A percentile compares a stretch with the other conserved stretches of the same genome.
phyloP scores from a whole-genome alignment of 208 protist genomes.

The Jaenimonas drosophilae region DNA sequence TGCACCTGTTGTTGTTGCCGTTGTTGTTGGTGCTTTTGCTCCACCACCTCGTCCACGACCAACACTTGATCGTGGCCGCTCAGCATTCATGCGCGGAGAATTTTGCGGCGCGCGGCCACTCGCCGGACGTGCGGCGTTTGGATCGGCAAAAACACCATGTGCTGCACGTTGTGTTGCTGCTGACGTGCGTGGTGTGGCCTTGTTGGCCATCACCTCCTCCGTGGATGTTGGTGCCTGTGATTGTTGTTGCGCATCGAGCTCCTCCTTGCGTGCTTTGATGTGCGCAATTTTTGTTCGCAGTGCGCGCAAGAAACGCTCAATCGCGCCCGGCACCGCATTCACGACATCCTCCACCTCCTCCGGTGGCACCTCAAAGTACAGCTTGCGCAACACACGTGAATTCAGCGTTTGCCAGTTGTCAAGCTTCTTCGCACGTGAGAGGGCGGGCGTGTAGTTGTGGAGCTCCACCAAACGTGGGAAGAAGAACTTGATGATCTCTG shows the following conservation, averaged over 20 bases:
- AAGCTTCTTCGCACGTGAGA: constrained; percentile 84
- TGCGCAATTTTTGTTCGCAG: constrained; percentile 85
- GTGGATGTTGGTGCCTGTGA: no score
- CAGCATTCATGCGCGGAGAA: no score
- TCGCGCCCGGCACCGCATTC: constrained; percentile 80
- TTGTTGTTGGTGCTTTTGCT: background rate
- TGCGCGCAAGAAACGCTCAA: constrained; percentile 91
- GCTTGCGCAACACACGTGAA: constrained; percentile 89
- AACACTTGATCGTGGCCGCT: no score
- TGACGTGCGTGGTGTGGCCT: no score
- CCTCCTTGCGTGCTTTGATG: constrained; percentile 52
- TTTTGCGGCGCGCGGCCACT: background rate
- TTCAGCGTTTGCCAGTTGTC: constrained; percentile 97
- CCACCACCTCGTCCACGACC: no score
- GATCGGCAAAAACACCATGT: background rate
- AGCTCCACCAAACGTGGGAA: constrained; percentile 96
- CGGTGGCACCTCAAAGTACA: constrained; percentile 85
- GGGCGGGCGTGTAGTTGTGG: constrained; percentile 96
- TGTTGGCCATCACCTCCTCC: no score
- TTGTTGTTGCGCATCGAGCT: no score
- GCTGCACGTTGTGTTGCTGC: background rate
- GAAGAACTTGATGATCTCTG: constrained; percentile 95
- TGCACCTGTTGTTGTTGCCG: background rate
- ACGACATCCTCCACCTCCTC: constrained; percentile 89
- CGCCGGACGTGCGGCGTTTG: background rate